These are phyloP conservation scores for Taiozyma sp. DNA, from an alignment of 1,139 yeast genomes.

Conservation along the genomic window DNA sequence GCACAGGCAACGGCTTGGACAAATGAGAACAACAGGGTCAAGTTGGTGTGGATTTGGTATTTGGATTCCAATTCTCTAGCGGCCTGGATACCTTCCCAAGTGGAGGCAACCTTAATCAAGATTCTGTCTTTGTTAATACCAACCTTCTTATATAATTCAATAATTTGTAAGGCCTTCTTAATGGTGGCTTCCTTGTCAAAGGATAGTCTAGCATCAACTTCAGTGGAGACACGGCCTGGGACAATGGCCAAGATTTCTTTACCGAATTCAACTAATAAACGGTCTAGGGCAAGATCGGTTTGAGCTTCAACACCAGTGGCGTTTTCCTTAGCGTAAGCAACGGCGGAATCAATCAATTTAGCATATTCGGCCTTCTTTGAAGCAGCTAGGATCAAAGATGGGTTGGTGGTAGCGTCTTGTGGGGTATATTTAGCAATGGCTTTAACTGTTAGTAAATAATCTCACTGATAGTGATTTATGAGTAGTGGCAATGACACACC, in stretches of 20 bases:
- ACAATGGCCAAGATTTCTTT: slow-evolving; percentile 88
- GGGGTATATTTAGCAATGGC: slow-evolving; percentile 96
- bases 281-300: slow-evolving; percentile 79
- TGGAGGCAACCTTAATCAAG: slow-evolving; percentile 93
- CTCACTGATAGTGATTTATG: no score
- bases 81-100: slow-evolving; percentile 99
- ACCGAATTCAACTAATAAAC: slow-evolving; percentile 94
- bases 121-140: slow-evolving; percentile 89
- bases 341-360: slow-evolving; percentile 84
- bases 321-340: slow-evolving; percentile 69
- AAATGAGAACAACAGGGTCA: slow-evolving; percentile 91
- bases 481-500: no score
- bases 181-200: slow-evolving; percentile 92
- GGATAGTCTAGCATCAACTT: slow-evolving; percentile 97
- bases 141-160: slow-evolving; percentile 73
- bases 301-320: slow-evolving; percentile 49
- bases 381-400: slow-evolving; percentile 96
- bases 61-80: slow-evolving; percentile 92
- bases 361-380: slow-evolving; percentile 88
- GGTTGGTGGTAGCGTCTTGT: slow-evolving; percentile 99
- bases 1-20: slow-evolving; percentile 99
- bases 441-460: slow-evolving; percentile 8
- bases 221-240: slow-evolving; percentile 99
- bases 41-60: slow-evolving; percentile 90
- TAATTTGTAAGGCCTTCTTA: slow-evolving; percentile 86